Evolutionary conservation across 2,329 filamentous ascomycete species (phyloP).

Genomic region (Aspergillus texensis): DNA sequence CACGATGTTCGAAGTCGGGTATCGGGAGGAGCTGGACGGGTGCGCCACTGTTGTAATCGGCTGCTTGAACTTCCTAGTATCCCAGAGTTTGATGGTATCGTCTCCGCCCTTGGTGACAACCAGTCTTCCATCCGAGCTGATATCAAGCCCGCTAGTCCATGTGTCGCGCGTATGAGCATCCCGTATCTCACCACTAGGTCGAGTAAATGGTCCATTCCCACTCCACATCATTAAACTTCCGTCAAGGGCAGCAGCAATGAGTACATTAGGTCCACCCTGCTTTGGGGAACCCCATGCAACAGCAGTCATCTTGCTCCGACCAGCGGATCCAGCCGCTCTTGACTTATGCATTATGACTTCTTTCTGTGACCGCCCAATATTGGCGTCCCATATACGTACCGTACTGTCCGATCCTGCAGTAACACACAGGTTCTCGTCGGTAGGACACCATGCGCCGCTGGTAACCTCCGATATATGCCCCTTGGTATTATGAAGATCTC

Average conservation of each 20-base stretch:
- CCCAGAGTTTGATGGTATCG: conserved; percentile 93
- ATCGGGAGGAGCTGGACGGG: conserved; percentile 79
- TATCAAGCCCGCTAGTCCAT: conserved; percentile 90
- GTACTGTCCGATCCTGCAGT: conserved; percentile 96
- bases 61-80: conserved; percentile 91
- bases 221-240: conserved; percentile 90
- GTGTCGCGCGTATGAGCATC: conserved; percentile 81
- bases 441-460: conserved; percentile 87
- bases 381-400: conserved; percentile 94
- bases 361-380: conserved; percentile 84
- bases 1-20: conserved; percentile 80
- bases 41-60: conserved; percentile 80
- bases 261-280: conserved; percentile 75
- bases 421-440: conserved; percentile 78
- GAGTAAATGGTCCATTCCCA: conserved; percentile 81
- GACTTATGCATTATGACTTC: conserved; percentile 97
- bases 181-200: conserved; percentile 79
- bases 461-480: conserved; percentile 93
- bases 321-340: conserved; percentile 80
- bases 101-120: conserved; percentile 90
- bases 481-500: conserved; percentile 97
- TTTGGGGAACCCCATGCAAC: conserved; percentile 80
- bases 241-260: conserved; percentile 83
- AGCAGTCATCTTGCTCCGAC: conserved; percentile 89
- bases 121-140: conserved; percentile 87